Evolutionary conservation across 805 yeast genomes (phyloP), one percentile per base, ranked within the genome.

Genomic region (Pichia insulana): DNA sequence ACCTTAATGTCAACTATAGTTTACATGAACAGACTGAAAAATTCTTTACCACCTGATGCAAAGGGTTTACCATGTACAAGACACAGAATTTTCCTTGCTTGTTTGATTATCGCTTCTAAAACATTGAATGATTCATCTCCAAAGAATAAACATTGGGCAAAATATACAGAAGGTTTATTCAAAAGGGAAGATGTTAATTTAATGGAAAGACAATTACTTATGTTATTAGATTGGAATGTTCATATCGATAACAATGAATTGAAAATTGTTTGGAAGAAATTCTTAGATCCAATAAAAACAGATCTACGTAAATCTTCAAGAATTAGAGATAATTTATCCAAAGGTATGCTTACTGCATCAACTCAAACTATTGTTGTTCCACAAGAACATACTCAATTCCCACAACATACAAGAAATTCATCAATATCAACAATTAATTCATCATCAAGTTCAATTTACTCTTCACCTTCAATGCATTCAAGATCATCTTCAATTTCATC

Each of bases 91-190:
- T 76, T 83, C 50, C 68, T 83, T 42, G 83, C 87, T 13, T 80
- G 88, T 57, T 65, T 83, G 52, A 81, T 83, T 45, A 67, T 83
- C 47, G 75, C 86, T 15, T 75, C 87, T 37, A 83, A 83, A 59
- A 78, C 69, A 62, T 83, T 80, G 67, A 83, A 83, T 61, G 94
- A 83, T 57, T 76, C 83, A 6, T 77, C 85, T 11, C 88, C 90
- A 47, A 78, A 80, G 55, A 83, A 83, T 62, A 68, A 69, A 50
- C 88, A 83, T 60, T 83, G 94, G 94, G 78, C 86, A 33, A 74
- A 71, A 51, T 80, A 80, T 61, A 80, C 90, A 6, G 88, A 83
- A 53, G 87, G 85, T 2, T 67, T 83, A 34, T 82, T 83, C 62
- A 65, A 69, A 37, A 62, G 71, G 42, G 77, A 77, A 48, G 94